Evolutionary conservation across 208 protist genomes (phyloP).

Genomic region (Trypanosoma congolense): DNA sequence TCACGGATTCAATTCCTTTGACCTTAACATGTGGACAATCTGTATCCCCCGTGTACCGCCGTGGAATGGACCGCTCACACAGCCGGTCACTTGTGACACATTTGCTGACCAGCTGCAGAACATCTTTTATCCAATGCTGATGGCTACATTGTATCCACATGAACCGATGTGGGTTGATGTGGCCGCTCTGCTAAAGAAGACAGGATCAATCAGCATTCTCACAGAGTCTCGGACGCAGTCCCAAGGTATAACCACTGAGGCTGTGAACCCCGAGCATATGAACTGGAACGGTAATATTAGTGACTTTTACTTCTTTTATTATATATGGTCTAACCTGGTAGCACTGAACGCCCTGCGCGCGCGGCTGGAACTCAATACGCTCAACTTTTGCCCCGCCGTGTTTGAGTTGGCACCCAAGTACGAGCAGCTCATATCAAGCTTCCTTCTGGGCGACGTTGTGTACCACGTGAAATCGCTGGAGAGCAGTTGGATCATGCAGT

Average conservation of each 20-base stretch:
- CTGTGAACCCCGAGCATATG: constrained; percentile 52
- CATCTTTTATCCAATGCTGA: constrained; percentile 98
- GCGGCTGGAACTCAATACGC: constrained; percentile 64
- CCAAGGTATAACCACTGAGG: constrained; percentile 40
- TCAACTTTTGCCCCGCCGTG: constrained; percentile 92
- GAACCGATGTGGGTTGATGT: constrained; percentile 85
- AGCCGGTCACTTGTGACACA: constrained; percentile 42
- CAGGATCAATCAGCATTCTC: constrained; percentile 92
- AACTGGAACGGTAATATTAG: constrained; percentile 79
- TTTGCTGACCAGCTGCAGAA: constrained; percentile 83
- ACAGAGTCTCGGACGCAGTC: constrained; percentile 37
- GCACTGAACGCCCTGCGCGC: constrained; percentile 93
- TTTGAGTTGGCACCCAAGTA: constrained; percentile 79
- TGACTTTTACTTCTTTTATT: constrained; percentile 98
- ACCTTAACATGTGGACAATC: constrained; percentile 69
- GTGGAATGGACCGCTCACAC: constrained; percentile 33
- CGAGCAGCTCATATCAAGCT: constrained; percentile 92
- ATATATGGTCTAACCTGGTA: constrained; percentile 96
- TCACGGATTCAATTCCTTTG: constrained; percentile 83
- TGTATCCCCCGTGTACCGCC: constrained; percentile 39
- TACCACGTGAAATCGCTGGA: constrained; percentile 94
- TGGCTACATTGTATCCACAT: constrained; percentile 92
- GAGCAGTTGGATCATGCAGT: constrained; percentile 95
- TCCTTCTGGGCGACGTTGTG: constrained; percentile 93
- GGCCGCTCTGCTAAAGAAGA: constrained; percentile 90